A percentile compares a stretch with the other conserved stretches of the same genome.
Conservation (phyloP, 2,329 filamentous ascomycete species). For the Exophiala bonariae region DNA sequence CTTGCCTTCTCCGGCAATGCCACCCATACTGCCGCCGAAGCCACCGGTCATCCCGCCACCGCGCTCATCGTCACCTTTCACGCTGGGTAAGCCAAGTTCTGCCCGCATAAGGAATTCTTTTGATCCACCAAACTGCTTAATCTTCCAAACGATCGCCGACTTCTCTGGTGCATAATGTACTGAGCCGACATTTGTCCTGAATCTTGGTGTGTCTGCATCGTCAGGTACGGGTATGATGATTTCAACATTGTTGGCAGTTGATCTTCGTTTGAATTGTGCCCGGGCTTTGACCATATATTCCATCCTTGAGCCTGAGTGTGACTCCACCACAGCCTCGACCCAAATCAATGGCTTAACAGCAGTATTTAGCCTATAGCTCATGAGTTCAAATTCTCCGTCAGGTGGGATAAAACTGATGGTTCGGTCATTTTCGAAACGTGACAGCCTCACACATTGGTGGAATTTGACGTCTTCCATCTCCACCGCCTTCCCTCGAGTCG, state of each 20-base stretch:
- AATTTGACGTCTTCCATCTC: slow-evolving; percentile 99
- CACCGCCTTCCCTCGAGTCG: slow-evolving; percentile 92
- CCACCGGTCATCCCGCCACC: slow-evolving; percentile 97
- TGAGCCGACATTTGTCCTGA: slow-evolving; percentile 94
- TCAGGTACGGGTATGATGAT: slow-evolving; percentile 97
- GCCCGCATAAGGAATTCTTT: slow-evolving; percentile 99
- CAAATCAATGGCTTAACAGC: slow-evolving; percentile 98
- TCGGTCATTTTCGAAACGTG: slow-evolving; percentile 95
- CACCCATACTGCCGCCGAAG: slow-evolving; percentile 95
- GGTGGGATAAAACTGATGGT: slow-evolving; percentile 99
- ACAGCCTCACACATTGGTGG: slow-evolving; percentile 94
- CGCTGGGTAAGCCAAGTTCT: slow-evolving; percentile 88
- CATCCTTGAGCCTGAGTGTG: slow-evolving; percentile 89
- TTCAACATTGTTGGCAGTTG: slow-evolving; percentile 97
- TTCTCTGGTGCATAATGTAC: slow-evolving; percentile 98
- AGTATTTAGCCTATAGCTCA: slow-evolving; percentile 98
- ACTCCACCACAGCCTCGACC: slow-evolving; percentile 97
- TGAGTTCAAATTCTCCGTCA: slow-evolving; percentile 97
- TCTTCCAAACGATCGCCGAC: slow-evolving; percentile 98
- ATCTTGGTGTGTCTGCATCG: slow-evolving; percentile 92
- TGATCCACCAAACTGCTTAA: slow-evolving; percentile 97
- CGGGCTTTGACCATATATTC: slow-evolving; percentile 99
- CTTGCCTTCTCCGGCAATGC: slow-evolving; percentile 74
- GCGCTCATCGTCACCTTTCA: slow-evolving; percentile 91
- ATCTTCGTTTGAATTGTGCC: slow-evolving; percentile 96